Evolutionary conservation across 495 filamentous ascomycete species (phyloP).

Genomic region (Penicillium diatomitis): DNA sequence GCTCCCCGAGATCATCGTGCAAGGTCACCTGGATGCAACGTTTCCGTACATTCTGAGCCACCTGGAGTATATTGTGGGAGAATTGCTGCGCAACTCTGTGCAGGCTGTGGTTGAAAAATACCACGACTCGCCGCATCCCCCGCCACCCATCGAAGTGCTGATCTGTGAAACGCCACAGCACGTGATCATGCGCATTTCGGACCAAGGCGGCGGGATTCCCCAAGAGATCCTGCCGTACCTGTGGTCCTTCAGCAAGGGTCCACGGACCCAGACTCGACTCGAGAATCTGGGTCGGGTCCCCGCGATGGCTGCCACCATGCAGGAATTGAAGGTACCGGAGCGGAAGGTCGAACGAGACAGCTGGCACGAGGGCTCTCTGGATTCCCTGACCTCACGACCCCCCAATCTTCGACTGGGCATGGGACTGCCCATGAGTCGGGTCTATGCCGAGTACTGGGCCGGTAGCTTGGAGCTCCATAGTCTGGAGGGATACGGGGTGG

Average conservation of each 20-base stretch:
- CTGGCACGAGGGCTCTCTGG: constrained; percentile 55
- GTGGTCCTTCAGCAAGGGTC: constrained; percentile 94
- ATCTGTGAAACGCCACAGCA: constrained; percentile 93
- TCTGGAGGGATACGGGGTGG: constrained; percentile 93
- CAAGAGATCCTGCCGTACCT: constrained; percentile 77
- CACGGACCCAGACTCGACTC: constrained; percentile 60
- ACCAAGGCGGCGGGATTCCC: constrained; percentile 88
- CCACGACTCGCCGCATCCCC: constrained; percentile 27
- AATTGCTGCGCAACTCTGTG: constrained; percentile 89
- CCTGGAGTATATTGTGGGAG: constrained; percentile 93
- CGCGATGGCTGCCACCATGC: constrained; percentile 87
- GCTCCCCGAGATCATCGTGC: constrained; percentile 75
- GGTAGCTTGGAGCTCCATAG: constrained; percentile 87
- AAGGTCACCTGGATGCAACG: constrained; percentile 77
- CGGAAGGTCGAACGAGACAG: constrained; percentile 24
- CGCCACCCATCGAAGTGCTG: constrained; percentile 83
- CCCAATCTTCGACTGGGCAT: constrained; percentile 88
- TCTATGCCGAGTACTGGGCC: constrained; percentile 99
- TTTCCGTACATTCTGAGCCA: constrained; percentile 97
- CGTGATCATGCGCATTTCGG: constrained; percentile 91
- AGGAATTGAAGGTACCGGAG: constrained; percentile 55
- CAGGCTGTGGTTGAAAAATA: constrained; percentile 79
- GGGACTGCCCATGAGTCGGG: constrained; percentile 84
- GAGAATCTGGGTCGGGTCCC: constrained; percentile 81
- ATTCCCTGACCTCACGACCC: constrained; percentile 67